Evolutionary conservation across 2,329 filamentous ascomycete genomes (phyloP).

Genomic region (Stemphylium beticola): DNA sequence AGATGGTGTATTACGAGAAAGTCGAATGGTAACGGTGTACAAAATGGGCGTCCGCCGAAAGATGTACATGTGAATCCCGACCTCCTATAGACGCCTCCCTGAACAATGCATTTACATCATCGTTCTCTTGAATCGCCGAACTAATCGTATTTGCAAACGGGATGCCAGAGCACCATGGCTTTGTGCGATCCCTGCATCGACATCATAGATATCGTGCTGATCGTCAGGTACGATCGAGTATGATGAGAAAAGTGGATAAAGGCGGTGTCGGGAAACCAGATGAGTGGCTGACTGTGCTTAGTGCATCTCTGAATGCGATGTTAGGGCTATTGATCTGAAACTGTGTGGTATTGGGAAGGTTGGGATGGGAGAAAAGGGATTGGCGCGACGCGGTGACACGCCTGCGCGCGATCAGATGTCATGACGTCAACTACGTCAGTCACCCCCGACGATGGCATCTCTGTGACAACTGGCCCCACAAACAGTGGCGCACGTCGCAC

Average conservation of each 20-base stretch:
- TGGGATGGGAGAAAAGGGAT: neutral
- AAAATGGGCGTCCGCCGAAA: neutral
- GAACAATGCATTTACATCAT: slow-evolving; percentile 12
- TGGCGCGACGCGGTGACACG: slow-evolving; percentile 5
- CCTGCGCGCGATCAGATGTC: slow-evolving; percentile 2
- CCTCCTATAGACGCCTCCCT: neutral
- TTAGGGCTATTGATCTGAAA: slow-evolving; percentile 6
- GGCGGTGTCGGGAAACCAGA: neutral
- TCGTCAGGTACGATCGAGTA: slow-evolving; percentile 20
- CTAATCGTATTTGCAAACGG: slow-evolving; percentile 1
- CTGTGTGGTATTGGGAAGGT: slow-evolving; percentile 2
- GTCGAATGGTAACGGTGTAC: neutral
- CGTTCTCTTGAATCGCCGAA: neutral
- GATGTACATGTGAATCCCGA: slow-evolving; percentile 1
- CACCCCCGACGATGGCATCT: neutral
- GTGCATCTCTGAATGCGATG: neutral
- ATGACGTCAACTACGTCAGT: slow-evolving; percentile 9
- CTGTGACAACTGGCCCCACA: neutral
- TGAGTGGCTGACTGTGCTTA: neutral
- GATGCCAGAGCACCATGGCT: slow-evolving; percentile 10
- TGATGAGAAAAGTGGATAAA: slow-evolving; percentile 5
- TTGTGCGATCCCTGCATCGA: slow-evolving; percentile 10
- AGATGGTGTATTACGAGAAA: neutral
- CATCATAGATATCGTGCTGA: slow-evolving; percentile 21
- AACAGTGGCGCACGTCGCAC: neutral